Evolutionary conservation across 202 grass and related monocot species (phyloP), one percentile per base, ranked within the genome.

Genomic region (Hordeum pubiflorum): DNA sequence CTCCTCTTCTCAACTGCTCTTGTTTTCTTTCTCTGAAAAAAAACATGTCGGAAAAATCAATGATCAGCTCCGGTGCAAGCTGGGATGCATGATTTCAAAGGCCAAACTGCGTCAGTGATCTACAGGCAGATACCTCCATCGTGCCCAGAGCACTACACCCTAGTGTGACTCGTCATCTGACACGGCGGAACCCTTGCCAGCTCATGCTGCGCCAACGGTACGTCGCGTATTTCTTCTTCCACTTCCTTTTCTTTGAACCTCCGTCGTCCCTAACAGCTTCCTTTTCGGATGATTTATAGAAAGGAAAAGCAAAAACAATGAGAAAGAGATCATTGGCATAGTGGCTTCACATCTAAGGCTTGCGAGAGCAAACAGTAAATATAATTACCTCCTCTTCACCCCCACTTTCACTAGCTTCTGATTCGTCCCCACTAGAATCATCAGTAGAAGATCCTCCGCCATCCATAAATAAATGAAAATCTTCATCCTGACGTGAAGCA

Each of bases 401-500:
- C 82, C 89, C 92, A 70, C 78, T 93, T 79, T 93, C 87, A 87
- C 89, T 96, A 57, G 90, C 89, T 82, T 99, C 89, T 79, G 96
- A 99, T 17, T 87, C 90, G 55, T 96, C 96, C 26, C 83, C 90
- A 17, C 77, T 92, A 80, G 96, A 99, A 82, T 99, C 96, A 91
- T 96, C 96, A 24, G 89, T 99, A 79, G 92, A 92, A 52, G 96
- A 99, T 21, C 96, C 92, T 69, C 87, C 81, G 79, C 91, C 92
- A 88, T 93, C 96, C 74, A 91, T 93, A 57, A 96, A 89, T 29
- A 22, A 75, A 87, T 90, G 83, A 90, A 96, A 96, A 91, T 99
- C 90, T 85, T 99, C 96, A 83, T 99, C 96, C 96, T 99, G 72
- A 52, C 15, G 81, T 79, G 13, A 38, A 41, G 31, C 7, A 8